phyloP scores from a whole-genome alignment of 2,329 filamentous ascomycete genomes.

The Apiospora marii region DNA sequence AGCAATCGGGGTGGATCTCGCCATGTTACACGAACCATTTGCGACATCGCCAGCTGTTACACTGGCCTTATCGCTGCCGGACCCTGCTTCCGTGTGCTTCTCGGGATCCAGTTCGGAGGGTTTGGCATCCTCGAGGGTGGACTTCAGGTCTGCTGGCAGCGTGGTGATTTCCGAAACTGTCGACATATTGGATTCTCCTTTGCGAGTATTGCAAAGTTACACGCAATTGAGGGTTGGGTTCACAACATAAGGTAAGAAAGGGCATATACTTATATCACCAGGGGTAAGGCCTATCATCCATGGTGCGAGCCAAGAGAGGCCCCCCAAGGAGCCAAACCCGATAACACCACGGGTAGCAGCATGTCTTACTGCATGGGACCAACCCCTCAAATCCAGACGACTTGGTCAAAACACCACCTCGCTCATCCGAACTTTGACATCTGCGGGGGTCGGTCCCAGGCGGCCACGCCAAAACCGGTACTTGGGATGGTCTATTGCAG shows the following conservation, averaged over 20 bases:
- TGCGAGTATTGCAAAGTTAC: not conserved
- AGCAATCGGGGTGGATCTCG: conserved; percentile 1
- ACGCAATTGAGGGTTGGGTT: not conserved
- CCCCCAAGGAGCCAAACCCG: not conserved
- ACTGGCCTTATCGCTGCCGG: conserved; percentile 38
- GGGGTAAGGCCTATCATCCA: not conserved
- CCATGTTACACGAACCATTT: conserved; percentile 31
- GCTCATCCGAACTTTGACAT: not conserved
- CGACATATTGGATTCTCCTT: conserved; percentile 10
- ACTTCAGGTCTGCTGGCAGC: conserved; percentile 32
- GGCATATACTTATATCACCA: not conserved
- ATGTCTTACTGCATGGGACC: not conserved
- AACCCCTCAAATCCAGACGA: not conserved
- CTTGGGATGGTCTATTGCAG: not conserved
- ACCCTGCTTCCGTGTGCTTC: conserved; percentile 29
- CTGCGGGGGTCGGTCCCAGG: not conserved
- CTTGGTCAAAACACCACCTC: not conserved
- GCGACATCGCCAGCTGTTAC: conserved; percentile 32
- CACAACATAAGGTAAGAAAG: not conserved
- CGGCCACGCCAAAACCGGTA: too few species aligned
- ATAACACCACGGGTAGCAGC: not conserved
- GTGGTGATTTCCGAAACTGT: conserved; percentile 33
- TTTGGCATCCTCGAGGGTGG: conserved; percentile 30
- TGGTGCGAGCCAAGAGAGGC: not conserved
- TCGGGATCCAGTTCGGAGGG: conserved; percentile 32